Conservation (phyloP, 1,284 basidiomycete genomes). For the Pseudozyma thailandica region DNA sequence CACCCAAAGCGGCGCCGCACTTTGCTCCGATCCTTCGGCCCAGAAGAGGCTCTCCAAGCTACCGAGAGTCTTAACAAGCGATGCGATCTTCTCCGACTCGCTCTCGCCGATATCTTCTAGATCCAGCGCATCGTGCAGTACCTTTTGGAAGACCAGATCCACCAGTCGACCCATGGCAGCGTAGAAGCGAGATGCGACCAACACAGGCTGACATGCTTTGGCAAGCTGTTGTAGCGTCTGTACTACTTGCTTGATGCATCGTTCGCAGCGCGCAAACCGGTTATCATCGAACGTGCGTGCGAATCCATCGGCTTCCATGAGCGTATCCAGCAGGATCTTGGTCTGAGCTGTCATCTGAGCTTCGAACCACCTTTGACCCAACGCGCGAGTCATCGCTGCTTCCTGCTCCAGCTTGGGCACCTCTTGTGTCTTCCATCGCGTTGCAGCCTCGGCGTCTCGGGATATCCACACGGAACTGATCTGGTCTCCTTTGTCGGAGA, state of each 20-base stretch:
- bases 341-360: slow-evolving; percentile 69
- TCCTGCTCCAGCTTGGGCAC: slow-evolving; percentile 38
- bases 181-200: slow-evolving; percentile 57
- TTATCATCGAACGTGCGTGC: slow-evolving; percentile 78
- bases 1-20: slow-evolving; percentile 57
- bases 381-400: slow-evolving; percentile 35
- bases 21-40: slow-evolving; percentile 70
- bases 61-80: slow-evolving; percentile 79
- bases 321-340: slow-evolving; percentile 70
- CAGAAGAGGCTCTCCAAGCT: slow-evolving; percentile 83
- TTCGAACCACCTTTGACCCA: slow-evolving; percentile 54
- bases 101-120: slow-evolving; percentile 89
- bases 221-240: slow-evolving; percentile 77
- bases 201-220: slow-evolving; percentile 78
- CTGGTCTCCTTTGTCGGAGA: slow-evolving; percentile 64
- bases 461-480: slow-evolving; percentile 15
- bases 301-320: slow-evolving; percentile 79
- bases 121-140: slow-evolving; percentile 80
- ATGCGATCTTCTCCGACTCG: slow-evolving; percentile 84
- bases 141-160: slow-evolving; percentile 77
- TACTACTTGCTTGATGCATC: slow-evolving; percentile 76
- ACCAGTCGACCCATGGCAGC: slow-evolving; percentile 76
- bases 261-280: slow-evolving; percentile 81
- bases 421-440: slow-evolving; percentile 20
- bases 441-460: slow-evolving; percentile 19